Conservation (phyloP, 139 green algal genomes). For the Auxenochlorella pyrenoidosa region DNA sequence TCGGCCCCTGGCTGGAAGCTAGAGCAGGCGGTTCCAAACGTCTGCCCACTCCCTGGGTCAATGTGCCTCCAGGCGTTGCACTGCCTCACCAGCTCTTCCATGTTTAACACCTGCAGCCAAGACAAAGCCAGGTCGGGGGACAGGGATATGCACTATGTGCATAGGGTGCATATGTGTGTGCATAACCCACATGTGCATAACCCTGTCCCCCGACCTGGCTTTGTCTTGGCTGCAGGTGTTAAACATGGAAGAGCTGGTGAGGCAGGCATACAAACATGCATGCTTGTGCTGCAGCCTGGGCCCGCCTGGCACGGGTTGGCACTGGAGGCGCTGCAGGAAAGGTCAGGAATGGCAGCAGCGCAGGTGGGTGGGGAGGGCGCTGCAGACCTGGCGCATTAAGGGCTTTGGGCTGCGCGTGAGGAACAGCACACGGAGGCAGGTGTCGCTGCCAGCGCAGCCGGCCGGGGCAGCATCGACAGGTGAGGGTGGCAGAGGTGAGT, state of each 20-base stretch:
- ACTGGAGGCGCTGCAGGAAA: too few relatives aligned
- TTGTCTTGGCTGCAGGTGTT: not conserved
- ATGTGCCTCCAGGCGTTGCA: not conserved
- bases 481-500: not conserved
- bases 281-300: not conserved
- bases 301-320: too few relatives aligned
- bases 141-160: too few relatives aligned
- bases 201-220: too few relatives aligned
- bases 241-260: not conserved
- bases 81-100: not conserved
- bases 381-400: not conserved
- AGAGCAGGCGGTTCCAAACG: not conserved
- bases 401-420: constrained; percentile 8
- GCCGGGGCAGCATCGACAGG: not conserved
- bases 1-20: not conserved
- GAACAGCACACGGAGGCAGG: constrained; percentile 4
- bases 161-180: too few relatives aligned
- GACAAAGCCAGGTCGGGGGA: not conserved
- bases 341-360: too few relatives aligned
- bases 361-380: too few relatives aligned
- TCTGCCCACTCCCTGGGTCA: not conserved
- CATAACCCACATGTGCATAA: too few relatives aligned
- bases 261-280: not conserved
- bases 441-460: not conserved
- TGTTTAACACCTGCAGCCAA: not conserved